These are phyloP conservation scores for Sicyos baderoa DNA, from an alignment of 306 rosid genomes.

Conservation along the genomic window DNA sequence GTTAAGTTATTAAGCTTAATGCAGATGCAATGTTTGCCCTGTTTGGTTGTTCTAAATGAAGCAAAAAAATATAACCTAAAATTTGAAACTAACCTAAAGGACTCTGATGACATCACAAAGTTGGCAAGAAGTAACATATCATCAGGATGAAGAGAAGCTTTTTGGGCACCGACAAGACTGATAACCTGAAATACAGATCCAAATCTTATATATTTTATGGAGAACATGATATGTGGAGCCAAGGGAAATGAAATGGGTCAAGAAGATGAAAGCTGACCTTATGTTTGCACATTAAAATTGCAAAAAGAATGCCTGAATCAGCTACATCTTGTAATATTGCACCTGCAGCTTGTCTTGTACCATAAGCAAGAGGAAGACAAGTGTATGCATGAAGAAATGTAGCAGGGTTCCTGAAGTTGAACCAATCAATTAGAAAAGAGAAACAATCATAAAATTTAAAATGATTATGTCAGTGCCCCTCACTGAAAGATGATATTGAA, in stretches of 20 bases:
- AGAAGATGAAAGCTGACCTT: conserved; percentile 43
- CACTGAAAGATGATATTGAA: conserved; percentile 3
- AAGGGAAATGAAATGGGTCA: conserved; percentile 3
- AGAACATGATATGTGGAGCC: conserved; percentile 9
- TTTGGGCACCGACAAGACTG: conserved; percentile 91
- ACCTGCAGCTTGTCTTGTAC: conserved; percentile 88
- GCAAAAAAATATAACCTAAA: not conserved
- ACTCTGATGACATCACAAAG: conserved; percentile 85
- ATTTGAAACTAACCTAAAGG: conserved; percentile 65
- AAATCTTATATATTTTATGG: conserved; percentile 23
- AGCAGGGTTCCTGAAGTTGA: conserved; percentile 74
- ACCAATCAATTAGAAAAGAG: conserved; percentile 21
- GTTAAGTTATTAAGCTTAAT: not conserved
- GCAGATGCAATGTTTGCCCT: not conserved
- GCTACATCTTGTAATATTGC: conserved; percentile 87
- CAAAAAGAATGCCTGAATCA: conserved; percentile 87
- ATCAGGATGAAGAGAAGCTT: conserved; percentile 95
- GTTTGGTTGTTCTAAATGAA: not conserved
- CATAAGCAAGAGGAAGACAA: conserved; percentile 88
- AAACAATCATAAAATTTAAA: not conserved
- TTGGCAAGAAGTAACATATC: conserved; percentile 75
- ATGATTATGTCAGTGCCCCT: not conserved
- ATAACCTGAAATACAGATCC: conserved; percentile 59
- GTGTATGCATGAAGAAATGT: conserved; percentile 95
- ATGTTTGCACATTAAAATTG: conserved; percentile 88